Evolutionary conservation across 345 rosid species (phyloP), one percentile per base, ranked within the genome.

Genomic region (Pelargonium nanum): DNA sequence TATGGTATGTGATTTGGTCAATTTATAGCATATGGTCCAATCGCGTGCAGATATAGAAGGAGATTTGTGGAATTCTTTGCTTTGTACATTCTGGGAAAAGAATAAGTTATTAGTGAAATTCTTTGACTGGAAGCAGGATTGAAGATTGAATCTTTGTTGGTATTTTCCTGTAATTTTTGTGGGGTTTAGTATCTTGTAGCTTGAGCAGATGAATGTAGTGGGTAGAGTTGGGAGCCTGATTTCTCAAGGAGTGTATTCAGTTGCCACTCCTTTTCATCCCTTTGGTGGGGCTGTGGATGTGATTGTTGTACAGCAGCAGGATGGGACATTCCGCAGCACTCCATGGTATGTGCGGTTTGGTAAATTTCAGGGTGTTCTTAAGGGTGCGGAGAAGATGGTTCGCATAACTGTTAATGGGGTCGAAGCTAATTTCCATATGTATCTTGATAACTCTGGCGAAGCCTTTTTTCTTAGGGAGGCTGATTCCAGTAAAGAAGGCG

Each of bases 281-380:
- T 91, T 91, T 64, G 97, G 97, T 23, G 97, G 97, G 63, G 97
- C 97, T 59, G 84, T 91, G 72, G 97, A 91, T 75, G 87, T 85
- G 10, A 86, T 91, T 64, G 97, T 83, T 34, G 96, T 91, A 65
- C 86, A 77, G 68, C 97, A 91, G 78, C 80, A 84, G 69, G 94
- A 91, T 65, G 94, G 91, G 62, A 73, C 85, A 2, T 91, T 85
- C 64, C 81, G 80, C 22, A 88, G 96, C 70, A 84, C 94, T 0
- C 97, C 97, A 48, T 91, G 97, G 97, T 81, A 91, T 51, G 97
- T 91, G 57, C 76, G 89, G 72, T 91, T 91, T 58, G 97, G 97
- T 48, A 91, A 91, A 73, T 91, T 91, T 74, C 96, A 91, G 77
- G 97, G 97, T 51, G 96, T 91, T 64, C 80, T 91, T 9, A 91